Evolutionary conservation across 345 rosid species (phyloP).

Genomic region (Lepidium aucheri): DNA sequence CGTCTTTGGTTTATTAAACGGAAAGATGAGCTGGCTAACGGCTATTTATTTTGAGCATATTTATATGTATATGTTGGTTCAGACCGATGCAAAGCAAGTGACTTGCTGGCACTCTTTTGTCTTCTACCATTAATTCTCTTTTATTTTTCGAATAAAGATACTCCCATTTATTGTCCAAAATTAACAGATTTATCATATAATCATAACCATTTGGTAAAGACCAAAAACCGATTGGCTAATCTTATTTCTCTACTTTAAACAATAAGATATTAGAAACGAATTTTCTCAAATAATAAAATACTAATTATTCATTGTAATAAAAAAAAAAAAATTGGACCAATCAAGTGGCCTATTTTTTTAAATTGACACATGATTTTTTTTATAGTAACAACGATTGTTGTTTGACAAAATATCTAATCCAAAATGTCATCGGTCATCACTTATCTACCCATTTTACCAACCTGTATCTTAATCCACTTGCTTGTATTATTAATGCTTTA

Average conservation of each 20-base stretch:
- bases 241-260: too few species aligned
- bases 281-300: too few species aligned
- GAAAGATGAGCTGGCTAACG: constrained; percentile 48
- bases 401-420: neutral
- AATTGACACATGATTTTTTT: neutral
- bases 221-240: neutral
- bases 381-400: constrained; percentile 1
- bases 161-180: neutral
- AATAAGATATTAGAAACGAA: too few species aligned
- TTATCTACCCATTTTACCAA: neutral
- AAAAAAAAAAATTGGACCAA: neutral
- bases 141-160: neutral
- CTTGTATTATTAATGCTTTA: neutral
- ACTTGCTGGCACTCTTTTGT: constrained; percentile 45
- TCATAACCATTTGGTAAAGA: neutral
- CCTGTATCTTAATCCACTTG: constrained; percentile 5
- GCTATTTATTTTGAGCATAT: constrained; percentile 19
- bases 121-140: neutral
- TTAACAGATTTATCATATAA: neutral
- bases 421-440: constrained; percentile 11
- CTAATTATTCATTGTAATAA: too few species aligned
- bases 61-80: constrained; percentile 19
- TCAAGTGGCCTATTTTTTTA: constrained; percentile 19
- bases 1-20: constrained; percentile 10
- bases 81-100: constrained; percentile 24